These are phyloP conservation scores for Candida maltosa DNA, from an alignment of 805 yeast species.

Conservation along the genomic window DNA sequence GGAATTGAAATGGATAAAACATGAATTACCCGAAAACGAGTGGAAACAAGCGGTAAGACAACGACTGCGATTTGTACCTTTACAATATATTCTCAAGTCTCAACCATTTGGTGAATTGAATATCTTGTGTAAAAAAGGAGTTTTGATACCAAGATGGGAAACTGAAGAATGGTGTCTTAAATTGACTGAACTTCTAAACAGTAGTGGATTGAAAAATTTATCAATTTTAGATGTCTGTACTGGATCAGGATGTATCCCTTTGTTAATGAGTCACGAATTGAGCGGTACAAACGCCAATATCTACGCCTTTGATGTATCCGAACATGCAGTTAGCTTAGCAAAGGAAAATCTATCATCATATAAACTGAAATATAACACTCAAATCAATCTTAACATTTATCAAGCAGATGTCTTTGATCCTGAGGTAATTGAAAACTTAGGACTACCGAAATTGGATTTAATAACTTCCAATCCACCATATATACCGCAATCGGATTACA, in stretches of 20 bases:
- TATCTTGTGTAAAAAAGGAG: slow-evolving; percentile 58
- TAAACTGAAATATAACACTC: neutral
- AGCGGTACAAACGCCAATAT: slow-evolving; percentile 4
- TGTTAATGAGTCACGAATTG: slow-evolving; percentile 38
- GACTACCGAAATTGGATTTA: slow-evolving; percentile 37
- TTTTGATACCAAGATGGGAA: slow-evolving; percentile 89
- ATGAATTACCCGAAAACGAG: slow-evolving; percentile 46
- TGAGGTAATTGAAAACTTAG: slow-evolving; percentile 4
- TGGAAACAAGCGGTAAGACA: slow-evolving; percentile 53
- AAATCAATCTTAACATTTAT: slow-evolving; percentile 9
- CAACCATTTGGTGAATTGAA: slow-evolving; percentile 83
- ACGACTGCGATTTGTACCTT: slow-evolving; percentile 58
- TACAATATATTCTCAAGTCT: slow-evolving; percentile 79
- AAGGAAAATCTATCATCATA: slow-evolving; percentile 32
- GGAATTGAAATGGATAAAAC: slow-evolving; percentile 64
- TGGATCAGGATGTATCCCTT: slow-evolving; percentile 85
- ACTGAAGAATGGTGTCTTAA: slow-evolving; percentile 85
- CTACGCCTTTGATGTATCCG: slow-evolving; percentile 56
- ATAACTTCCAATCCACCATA: slow-evolving; percentile 92
- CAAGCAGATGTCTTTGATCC: slow-evolving; percentile 13
- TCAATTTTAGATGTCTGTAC: slow-evolving; percentile 70
- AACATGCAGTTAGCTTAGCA: slow-evolving; percentile 50
- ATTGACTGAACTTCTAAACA: slow-evolving; percentile 21
- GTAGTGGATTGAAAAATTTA: slow-evolving; percentile 1
- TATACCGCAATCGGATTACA: slow-evolving; percentile 50